These are phyloP conservation scores for Xanthoconium purpureum DNA, from an alignment of 768 basidiomycete genomes.

Conservation along the genomic window DNA sequence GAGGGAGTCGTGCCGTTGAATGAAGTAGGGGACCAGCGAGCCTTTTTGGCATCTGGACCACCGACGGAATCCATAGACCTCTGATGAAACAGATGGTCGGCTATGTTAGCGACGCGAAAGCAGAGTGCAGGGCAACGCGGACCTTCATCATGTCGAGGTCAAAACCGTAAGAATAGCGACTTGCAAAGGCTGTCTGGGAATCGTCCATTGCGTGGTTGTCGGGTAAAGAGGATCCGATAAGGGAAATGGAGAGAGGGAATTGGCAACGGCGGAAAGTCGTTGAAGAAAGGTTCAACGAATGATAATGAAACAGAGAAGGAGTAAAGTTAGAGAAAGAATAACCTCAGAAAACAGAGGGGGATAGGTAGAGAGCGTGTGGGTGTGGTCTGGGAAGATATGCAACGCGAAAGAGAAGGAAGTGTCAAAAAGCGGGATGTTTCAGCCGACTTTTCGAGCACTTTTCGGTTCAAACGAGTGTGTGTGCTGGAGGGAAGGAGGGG, in stretches of 20 bases:
- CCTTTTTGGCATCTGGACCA: conserved; percentile 85
- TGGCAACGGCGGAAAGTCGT: conserved; percentile 49
- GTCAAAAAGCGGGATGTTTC: conserved; percentile 29
- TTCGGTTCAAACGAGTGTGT: conserved; percentile 29
- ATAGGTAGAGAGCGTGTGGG: conserved; percentile 45
- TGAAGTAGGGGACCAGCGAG: conserved; percentile 80
- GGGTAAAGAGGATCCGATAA: conserved; percentile 27
- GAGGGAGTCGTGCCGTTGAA: conserved; percentile 35
- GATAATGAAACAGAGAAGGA: conserved; percentile 46
- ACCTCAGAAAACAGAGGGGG: conserved; percentile 33
- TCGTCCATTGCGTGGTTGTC: conserved; percentile 59
- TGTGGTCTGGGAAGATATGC: conserved; percentile 31
- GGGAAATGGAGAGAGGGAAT: conserved; percentile 43
- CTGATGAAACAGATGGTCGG: conserved; percentile 36
- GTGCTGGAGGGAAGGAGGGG: conserved; percentile 19
- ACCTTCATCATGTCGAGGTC: conserved; percentile 95
- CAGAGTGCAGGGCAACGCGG: conserved; percentile 13
- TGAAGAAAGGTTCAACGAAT: conserved; percentile 32
- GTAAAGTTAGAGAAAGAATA: conserved; percentile 57
- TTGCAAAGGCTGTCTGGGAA: conserved; percentile 64
- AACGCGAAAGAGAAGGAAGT: conserved; percentile 21
- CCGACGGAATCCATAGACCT: conserved; percentile 82
- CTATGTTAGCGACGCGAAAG: conserved; percentile 1
- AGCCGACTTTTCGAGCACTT: conserved; percentile 28
- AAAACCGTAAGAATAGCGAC: conserved; percentile 72